Base-by-base conservation (phyloP, 805 yeast species). In the Cyberlindnera xishuangbannaensis region DNA sequence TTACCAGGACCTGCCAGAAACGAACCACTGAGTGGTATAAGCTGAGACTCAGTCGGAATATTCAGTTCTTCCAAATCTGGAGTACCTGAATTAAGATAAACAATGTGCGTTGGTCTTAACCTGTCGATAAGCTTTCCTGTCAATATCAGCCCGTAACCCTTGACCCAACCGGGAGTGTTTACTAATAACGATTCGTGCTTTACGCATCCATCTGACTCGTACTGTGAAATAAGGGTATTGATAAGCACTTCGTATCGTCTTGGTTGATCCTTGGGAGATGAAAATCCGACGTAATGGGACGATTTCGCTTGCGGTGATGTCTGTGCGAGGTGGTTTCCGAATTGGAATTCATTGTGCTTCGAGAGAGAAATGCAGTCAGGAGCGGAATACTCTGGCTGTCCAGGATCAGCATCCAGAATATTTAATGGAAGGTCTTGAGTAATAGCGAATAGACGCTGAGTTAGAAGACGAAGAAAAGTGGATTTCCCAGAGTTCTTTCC, bases 161-260 rank as follows among this genome's bases (percentile, higher is more conserved):
- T 83, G 19, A 86, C 72, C 95, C 95, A 87, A 0, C 95, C 95
- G 0, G 96, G 90, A 1, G 88, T 73, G 48, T 87, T 87, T 4
- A 88, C 67, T 1, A 87, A 54, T 4, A 86, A 56, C 34, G 61
- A 44, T 30, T 48, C 48, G 31, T 43, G 39, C 18, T 40, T 39
- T 7, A 29, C 11, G 4, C 28, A 18, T 1, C 62, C 63, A 35
- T 58, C 55, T 16, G 45, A 43, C 19, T 44, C 46, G 19, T 58
- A 71, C 11, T 51, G 50, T 2, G 50, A 44, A 7, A 71, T 51
- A 14, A 84, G 55, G 4, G 63, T 51, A 22, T 55, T 50, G 4
- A 76, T 58, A 13, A 69, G 56, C 0, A 48, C 37, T 5, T 73
- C 41, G 48, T 83, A 87, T 25, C 68, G 55, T 1, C 50, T 44